These are phyloP conservation scores for Discostella stelligeroides DNA, from an alignment of 108 stramenopile genomes.

Conservation along the genomic window DNA sequence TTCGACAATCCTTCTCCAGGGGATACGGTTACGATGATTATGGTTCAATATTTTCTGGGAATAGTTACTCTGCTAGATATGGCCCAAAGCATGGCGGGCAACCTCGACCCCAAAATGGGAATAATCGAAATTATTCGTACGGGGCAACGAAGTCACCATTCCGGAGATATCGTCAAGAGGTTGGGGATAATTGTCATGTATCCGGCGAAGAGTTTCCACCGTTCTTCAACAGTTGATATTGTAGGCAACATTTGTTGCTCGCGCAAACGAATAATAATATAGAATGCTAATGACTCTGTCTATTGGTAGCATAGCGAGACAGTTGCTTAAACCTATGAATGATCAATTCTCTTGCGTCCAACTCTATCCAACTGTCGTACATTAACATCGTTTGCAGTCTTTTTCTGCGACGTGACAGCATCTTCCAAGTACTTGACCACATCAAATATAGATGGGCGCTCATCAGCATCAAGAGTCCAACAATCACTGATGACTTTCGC, in stretches of 20 bases:
- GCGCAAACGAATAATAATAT: no score
- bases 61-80: conserved; percentile 29
- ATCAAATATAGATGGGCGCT: conserved; percentile 68
- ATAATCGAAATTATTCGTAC: neutral
- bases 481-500: conserved; percentile 61
- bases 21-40: conserved; percentile 24
- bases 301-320: neutral
- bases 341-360: neutral
- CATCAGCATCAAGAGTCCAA: conserved; percentile 53
- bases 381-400: neutral
- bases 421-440: conserved; percentile 58
- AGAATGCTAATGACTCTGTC: no score
- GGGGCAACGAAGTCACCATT: conserved; percentile 26
- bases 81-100: conserved; percentile 16
- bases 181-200: conserved; percentile 33
- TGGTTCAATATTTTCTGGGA: conserved; percentile 16
- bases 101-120: neutral
- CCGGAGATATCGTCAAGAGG: conserved; percentile 23
- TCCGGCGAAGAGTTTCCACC: conserved; percentile 35
- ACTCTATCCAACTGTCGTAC: neutral
- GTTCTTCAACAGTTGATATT: conserved; percentile 33
- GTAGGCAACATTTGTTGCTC: no score
- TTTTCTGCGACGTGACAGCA: conserved; percentile 13
- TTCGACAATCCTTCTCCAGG: conserved; percentile 24
- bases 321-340: neutral